Percentiles rank a stretch among this genome's conserved stretches.
phyloP scores from a whole-genome alignment of 148 eudicot species.

The Vaccinium myrtillus region DNA sequence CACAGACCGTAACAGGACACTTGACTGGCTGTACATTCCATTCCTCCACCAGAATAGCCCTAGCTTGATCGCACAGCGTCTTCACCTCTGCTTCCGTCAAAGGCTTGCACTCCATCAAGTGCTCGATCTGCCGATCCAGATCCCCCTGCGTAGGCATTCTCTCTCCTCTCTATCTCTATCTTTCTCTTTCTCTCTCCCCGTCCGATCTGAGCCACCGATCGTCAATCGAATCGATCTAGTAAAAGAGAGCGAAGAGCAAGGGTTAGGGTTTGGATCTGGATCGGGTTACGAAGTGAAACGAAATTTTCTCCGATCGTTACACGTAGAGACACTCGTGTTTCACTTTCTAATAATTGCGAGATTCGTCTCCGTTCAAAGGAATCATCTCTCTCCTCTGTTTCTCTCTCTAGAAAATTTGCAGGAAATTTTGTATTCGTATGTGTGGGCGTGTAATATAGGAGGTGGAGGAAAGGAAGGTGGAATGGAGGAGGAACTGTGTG shows the following conservation, averaged over 20 bases:
- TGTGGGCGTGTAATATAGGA: background rate
- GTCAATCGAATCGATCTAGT: slow-evolving; percentile 15
- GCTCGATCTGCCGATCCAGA: slow-evolving; percentile 84
- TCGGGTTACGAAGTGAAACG: background rate
- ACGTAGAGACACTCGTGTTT: background rate
- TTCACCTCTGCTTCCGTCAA: slow-evolving; percentile 77
- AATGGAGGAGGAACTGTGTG: background rate
- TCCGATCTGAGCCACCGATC: slow-evolving; percentile 21
- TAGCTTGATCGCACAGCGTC: slow-evolving; percentile 79
- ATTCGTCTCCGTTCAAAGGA: slow-evolving; percentile 29
- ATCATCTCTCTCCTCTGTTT: background rate
- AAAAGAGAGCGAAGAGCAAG: background rate
- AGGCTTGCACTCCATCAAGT: slow-evolving; percentile 91
- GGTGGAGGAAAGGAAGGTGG: background rate
- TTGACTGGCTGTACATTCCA: slow-evolving; percentile 95
- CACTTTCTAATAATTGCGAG: slow-evolving; percentile 1
- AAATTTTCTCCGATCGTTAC: background rate
- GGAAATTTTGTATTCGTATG: slow-evolving; percentile 12
- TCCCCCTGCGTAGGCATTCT: slow-evolving; percentile 72
- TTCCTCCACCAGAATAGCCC: slow-evolving; percentile 87
- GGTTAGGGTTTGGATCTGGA: slow-evolving; percentile 9
- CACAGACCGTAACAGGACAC: slow-evolving; percentile 94
- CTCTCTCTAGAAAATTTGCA: slow-evolving; percentile 13
- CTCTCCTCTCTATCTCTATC: background rate
- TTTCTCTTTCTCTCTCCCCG: background rate